Evolutionary conservation across 495 filamentous ascomycete species (phyloP).

Genomic region (Tricharina praecox): DNA sequence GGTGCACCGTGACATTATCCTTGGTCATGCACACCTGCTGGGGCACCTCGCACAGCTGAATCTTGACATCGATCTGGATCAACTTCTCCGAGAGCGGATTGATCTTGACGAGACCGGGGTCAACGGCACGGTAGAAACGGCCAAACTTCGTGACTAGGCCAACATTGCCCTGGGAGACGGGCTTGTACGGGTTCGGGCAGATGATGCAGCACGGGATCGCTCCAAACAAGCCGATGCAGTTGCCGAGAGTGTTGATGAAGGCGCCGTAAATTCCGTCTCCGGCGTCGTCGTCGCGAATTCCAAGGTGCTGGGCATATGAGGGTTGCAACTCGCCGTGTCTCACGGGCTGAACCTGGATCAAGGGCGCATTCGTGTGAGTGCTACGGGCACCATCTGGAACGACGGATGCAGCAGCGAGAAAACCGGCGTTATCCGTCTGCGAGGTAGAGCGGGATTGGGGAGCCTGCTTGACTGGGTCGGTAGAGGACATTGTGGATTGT

Average conservation of each 20-base stretch:
- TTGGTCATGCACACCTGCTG: conserved; percentile 98
- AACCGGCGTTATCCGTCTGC: not conserved
- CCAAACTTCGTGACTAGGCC: conserved; percentile 92
- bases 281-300: conserved; percentile 33
- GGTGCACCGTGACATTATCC: conserved; percentile 85
- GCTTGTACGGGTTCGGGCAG: conserved; percentile 85
- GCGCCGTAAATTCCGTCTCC: conserved; percentile 48
- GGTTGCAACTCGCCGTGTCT: conserved; percentile 71
- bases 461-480: too few species aligned
- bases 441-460: too few species aligned
- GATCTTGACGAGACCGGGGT: conserved; percentile 93
- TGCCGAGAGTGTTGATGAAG: conserved; percentile 57
- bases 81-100: conserved; percentile 89
- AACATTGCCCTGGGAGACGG: conserved; percentile 81
- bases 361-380: conserved; percentile 16
- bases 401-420: not conserved
- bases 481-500: too few species aligned
- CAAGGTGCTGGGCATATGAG: conserved; percentile 60
- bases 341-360: conserved; percentile 70
- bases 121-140: conserved; percentile 88
- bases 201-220: conserved; percentile 77
- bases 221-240: conserved; percentile 59
- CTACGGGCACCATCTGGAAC: conserved; percentile 5
- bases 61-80: conserved; percentile 92
- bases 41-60: conserved; percentile 88